Evolutionary conservation across 1,284 basidiomycete genomes (phyloP).

Genomic region (Fomitopsis schrenkii): DNA sequence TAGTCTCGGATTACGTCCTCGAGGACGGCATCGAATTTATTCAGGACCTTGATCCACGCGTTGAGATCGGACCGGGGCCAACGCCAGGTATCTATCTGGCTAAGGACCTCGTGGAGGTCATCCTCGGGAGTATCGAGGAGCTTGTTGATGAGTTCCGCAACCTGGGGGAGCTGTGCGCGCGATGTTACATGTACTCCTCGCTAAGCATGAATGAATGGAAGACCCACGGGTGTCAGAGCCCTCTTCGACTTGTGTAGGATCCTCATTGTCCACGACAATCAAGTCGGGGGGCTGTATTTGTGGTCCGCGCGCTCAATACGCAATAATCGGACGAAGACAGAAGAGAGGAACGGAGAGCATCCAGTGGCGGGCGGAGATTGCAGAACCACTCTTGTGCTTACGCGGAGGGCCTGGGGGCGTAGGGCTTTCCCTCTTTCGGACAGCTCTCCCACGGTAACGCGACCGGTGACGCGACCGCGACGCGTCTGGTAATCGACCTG

Average conservation of each 20-base stretch:
- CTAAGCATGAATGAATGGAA: conserved; percentile 10
- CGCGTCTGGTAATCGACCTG: not conserved
- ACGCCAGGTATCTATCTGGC: conserved; percentile 77
- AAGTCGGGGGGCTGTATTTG: conserved; percentile 32
- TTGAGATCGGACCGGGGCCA: conserved; percentile 98
- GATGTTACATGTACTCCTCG: conserved; percentile 1
- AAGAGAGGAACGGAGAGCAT: conserved; percentile 1
- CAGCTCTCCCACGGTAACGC: conserved; percentile 15
- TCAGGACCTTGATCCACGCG: conserved; percentile 93
- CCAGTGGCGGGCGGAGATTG: conserved; percentile 13
- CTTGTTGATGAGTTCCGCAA: conserved; percentile 69
- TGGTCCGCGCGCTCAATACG: conserved; percentile 11
- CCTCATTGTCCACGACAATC: conserved; percentile 66
- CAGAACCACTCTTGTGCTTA: conserved; percentile 16
- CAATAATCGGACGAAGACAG: not conserved
- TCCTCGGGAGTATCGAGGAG: conserved; percentile 63
- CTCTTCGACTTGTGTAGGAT: conserved; percentile 78
- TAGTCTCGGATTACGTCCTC: conserved; percentile 84
- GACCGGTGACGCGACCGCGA: not conserved
- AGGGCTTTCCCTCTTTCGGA: conserved; percentile 10
- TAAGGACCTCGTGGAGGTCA: conserved; percentile 60
- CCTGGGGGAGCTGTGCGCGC: conserved; percentile 60
- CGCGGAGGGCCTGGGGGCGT: conserved; percentile 13
- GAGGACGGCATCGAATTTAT: conserved; percentile 91
- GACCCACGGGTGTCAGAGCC: conserved; percentile 62